A percentile compares a stretch with the other conserved stretches of the same genome.
Conservation (phyloP, 352 stramenopile genomes). For the Pythium plurisporium region DNA sequence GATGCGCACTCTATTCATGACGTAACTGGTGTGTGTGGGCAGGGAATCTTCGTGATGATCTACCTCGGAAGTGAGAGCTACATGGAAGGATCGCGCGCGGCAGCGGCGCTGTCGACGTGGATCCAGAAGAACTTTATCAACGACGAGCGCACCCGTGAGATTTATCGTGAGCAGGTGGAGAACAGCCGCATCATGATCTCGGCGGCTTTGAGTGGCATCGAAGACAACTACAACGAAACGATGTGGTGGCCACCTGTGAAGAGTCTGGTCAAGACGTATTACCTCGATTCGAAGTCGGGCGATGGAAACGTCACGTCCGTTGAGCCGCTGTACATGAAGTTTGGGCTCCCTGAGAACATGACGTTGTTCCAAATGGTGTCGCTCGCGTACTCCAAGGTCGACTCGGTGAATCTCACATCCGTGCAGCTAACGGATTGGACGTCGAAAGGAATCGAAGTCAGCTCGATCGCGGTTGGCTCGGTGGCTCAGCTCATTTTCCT, state of each 20-base stretch:
- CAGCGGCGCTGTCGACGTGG: slow-evolving; percentile 68
- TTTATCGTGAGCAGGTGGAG: slow-evolving; percentile 82
- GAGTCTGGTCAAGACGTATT: slow-evolving; percentile 79
- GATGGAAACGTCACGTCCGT: slow-evolving; percentile 50
- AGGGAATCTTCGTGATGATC: slow-evolving; percentile 78
- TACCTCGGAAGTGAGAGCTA: slow-evolving; percentile 84
- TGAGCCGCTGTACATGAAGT: slow-evolving; percentile 40
- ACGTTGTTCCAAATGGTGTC: slow-evolving; percentile 69
- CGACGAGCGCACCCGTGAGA: slow-evolving; percentile 72
- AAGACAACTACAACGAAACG: slow-evolving; percentile 86
- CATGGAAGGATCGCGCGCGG: slow-evolving; percentile 79
- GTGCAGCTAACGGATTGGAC: slow-evolving; percentile 86
- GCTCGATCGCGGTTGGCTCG: slow-evolving; percentile 75
- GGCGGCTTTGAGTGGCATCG: slow-evolving; percentile 67
- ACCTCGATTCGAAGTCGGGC: slow-evolving; percentile 58
- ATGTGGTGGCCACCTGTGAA: slow-evolving; percentile 88
- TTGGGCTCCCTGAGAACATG: slow-evolving; percentile 78
- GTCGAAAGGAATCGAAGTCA: slow-evolving; percentile 78
- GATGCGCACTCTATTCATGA: neutral
- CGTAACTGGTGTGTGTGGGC: neutral
- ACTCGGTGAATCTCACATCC: slow-evolving; percentile 81
- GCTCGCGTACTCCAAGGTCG: slow-evolving; percentile 79
- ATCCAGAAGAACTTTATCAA: slow-evolving; percentile 87
- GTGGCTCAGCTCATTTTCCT: slow-evolving; percentile 79
- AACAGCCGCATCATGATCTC: slow-evolving; percentile 81